Evolutionary conservation across 2,329 filamentous ascomycete genomes (phyloP).

Genomic region (Ascochyta fabae): DNA sequence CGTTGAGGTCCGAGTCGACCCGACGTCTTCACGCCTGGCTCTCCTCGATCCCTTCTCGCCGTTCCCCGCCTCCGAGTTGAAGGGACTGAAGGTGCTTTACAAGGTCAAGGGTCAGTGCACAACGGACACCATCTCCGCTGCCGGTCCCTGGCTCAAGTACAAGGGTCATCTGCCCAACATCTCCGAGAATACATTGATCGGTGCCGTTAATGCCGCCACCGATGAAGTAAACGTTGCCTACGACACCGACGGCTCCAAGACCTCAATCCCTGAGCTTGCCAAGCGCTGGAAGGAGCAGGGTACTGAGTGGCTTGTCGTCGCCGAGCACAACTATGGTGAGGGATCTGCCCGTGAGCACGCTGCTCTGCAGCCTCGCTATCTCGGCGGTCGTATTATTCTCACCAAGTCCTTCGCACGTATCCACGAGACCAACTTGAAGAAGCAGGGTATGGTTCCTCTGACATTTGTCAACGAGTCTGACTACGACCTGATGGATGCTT

Average conservation of each 20-base stretch:
- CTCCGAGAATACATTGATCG: conserved; percentile 94
- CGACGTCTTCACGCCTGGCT: conserved; percentile 87
- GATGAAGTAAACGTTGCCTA: conserved; percentile 92
- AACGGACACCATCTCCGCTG: conserved; percentile 97
- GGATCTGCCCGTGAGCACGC: conserved; percentile 89
- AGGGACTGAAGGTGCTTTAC: conserved; percentile 83
- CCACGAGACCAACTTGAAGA: conserved; percentile 95
- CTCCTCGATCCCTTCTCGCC: conserved; percentile 87
- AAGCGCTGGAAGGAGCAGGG: conserved; percentile 78
- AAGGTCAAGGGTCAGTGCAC: conserved; percentile 98
- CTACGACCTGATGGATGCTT: conserved; percentile 82
- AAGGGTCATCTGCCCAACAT: conserved; percentile 99
- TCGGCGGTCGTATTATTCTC: conserved; percentile 83
- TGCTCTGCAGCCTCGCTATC: conserved; percentile 87
- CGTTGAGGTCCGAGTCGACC: conserved; percentile 77
- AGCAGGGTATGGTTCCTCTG: conserved; percentile 94
- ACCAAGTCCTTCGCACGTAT: conserved; percentile 89
- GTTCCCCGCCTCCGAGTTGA: conserved; percentile 79
- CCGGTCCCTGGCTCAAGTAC: conserved; percentile 98
- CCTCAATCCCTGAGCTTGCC: conserved; percentile 86
- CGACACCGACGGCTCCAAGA: conserved; percentile 76
- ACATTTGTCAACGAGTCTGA: conserved; percentile 89
- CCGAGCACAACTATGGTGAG: conserved; percentile 97
- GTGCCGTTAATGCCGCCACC: conserved; percentile 89
- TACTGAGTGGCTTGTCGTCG: conserved; percentile 89